Conservation (phyloP, 148 eudicot genomes). For the Spergularia marina region DNA sequence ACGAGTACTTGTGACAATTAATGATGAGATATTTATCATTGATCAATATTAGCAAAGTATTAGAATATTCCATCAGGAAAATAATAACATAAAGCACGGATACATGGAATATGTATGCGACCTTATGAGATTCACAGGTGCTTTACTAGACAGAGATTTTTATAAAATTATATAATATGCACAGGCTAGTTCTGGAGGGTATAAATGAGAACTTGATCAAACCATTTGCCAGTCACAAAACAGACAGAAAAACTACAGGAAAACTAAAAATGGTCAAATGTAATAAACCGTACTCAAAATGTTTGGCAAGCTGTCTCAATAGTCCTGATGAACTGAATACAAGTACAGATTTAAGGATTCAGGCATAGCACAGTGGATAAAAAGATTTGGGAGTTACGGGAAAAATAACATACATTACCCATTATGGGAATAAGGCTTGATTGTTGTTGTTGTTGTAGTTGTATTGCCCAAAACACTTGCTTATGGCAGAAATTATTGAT, state of each 20-base stretch:
- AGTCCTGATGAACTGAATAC: neutral
- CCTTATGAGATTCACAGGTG: neutral
- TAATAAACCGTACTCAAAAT: neutral
- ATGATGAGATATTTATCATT: neutral
- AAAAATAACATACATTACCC: neutral
- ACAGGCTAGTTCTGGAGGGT: neutral
- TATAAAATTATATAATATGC: neutral
- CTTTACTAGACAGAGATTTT: too few relatives aligned
- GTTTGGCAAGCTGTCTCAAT: neutral
- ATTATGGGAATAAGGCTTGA: too few relatives aligned
- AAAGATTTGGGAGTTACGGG: neutral
- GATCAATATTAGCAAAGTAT: neutral
- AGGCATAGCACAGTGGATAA: neutral
- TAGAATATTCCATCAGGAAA: neutral
- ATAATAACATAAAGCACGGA: neutral
- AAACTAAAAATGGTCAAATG: neutral
- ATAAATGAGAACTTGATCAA: neutral
- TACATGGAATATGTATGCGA: neutral
- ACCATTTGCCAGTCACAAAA: neutral
- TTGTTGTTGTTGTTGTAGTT: too few relatives aligned
- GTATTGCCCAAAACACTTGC: neutral
- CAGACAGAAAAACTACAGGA: neutral
- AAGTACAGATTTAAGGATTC: neutral
- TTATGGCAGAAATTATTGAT: neutral
- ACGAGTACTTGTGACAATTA: neutral